A percentile compares a stretch with the other conserved stretches of the same genome.
These are phyloP conservation scores for Xylaria sp. DNA, from an alignment of 2,329 filamentous ascomycete genomes.

Conservation along the genomic window DNA sequence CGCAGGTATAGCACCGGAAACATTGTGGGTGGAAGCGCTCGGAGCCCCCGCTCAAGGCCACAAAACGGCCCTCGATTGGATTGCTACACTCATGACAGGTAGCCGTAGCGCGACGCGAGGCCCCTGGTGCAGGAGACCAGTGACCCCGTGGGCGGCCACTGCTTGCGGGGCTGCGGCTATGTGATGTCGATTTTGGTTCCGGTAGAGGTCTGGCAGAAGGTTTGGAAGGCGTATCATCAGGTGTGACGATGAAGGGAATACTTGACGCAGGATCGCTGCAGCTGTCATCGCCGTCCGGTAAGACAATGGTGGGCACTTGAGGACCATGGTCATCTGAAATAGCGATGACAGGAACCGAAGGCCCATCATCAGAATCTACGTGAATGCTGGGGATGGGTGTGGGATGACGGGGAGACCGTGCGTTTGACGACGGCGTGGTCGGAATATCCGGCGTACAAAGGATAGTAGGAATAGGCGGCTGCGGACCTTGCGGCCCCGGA, in stretches of 20 bases:
- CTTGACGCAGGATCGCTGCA: constrained; percentile 37
- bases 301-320: constrained; percentile 56
- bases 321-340: constrained; percentile 54
- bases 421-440: constrained; percentile 48
- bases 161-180: constrained; percentile 50
- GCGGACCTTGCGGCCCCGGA: constrained; percentile 47
- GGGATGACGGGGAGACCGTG: constrained; percentile 53
- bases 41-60: constrained; percentile 77
- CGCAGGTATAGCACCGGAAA: constrained; percentile 89
- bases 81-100: constrained; percentile 85
- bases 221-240: constrained; percentile 55
- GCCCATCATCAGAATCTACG: constrained; percentile 56
- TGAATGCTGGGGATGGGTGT: constrained; percentile 58
- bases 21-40: constrained; percentile 92
- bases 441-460: constrained; percentile 62
- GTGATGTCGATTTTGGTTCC: constrained; percentile 54
- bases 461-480: constrained; percentile 62
- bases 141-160: constrained; percentile 62
- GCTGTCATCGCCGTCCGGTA: constrained; percentile 48
- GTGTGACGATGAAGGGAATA: constrained; percentile 58
- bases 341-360: constrained; percentile 64
- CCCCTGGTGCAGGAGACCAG: constrained; percentile 67
- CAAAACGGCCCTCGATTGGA: constrained; percentile 89
- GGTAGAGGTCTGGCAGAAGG: constrained; percentile 60
- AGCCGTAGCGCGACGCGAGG: constrained; percentile 68